Evolutionary conservation across 75 land plant species (phyloP), one percentile per base, ranked within the genome.

Genomic region (Isoetes taiwanensis): DNA sequence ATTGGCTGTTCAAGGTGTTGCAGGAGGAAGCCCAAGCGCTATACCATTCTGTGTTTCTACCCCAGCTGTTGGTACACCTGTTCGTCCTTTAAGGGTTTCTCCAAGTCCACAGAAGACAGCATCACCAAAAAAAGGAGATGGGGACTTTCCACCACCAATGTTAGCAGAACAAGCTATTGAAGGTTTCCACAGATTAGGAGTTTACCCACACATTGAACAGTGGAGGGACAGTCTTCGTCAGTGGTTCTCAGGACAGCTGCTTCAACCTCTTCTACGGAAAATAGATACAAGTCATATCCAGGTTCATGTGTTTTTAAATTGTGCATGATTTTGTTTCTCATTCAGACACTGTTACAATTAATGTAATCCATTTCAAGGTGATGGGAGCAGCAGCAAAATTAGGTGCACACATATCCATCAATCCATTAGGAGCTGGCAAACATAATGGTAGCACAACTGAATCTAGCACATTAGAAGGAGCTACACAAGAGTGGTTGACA

Each of bases 141-240:
- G 76, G 10, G 99, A 94, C 1, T 58, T 85, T 52, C 90, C 90
- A 32, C 38, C 71, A 20, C 87, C 99, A 0, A 82, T 94, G 90
- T 71, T 84, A 11, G 60, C 85, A 60, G 96, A 94, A 48, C 78
- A 85, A 34, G 58, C 78, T 14, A 64, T 73, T 28, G 84, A 78
- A 64, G 82, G 79, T 46, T 90, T 82, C 61, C 52, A 74, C 25
- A 68, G 61, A 32, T 55, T 94, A 59, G 96, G 96, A 16, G 62
- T 94, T 31, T 83, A 79, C 62, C 86, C 91, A 31, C 76, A 80
- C 24, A 85, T 94, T 70, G 99, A 94, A 68, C 78, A 78, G 23
- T 94, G 99, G 99, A 82, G 99, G 14, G 99, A 94, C 42, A 58
- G 64, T 32, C 76, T 94, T 16, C 74, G 99, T 63, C 99, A 94